Evolutionary conservation across 1,284 basidiomycete species (phyloP), one percentile per base, ranked within the genome.

Genomic region (Ustilago hordei): DNA sequence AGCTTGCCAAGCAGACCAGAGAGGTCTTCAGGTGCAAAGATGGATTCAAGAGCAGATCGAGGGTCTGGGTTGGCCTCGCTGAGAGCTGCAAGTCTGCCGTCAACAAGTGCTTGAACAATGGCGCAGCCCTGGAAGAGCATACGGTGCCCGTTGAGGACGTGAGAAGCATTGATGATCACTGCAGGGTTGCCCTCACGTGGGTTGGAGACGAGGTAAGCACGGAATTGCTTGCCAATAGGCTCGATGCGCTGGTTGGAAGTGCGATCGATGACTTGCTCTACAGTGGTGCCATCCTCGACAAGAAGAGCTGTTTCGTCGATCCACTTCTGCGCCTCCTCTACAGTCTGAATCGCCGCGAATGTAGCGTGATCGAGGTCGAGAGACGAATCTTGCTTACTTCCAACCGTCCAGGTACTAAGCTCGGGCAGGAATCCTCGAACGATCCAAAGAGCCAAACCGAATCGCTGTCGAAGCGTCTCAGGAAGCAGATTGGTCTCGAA

Each of bases 91-190:
- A 64, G 17, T 15, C 55, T 50, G 6, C 39, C 58, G 23, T 64
- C 55, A 7, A 67, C 47, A 4, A 64, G 57, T 2, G 65, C 70
- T n/a, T 67, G 54, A 15, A 67, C 13, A 28, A 64, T 61, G 4
- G 57, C 53, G 35, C 54, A 52, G 12, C 41, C 54, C 15, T 73
- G 64, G 15, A 55, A n/a, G 32, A 54, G 34, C 15, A 43, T 28
- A 9, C 60, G 65, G 28, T 73, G 70, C 19, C 70, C 70, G 43
- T 58, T 67, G 54, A 73, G 57, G 8, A 68, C 65, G 43, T 73
- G 70, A 17, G 70, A 73, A 28, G 57, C 64, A 31, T 73, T 59
- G n/a, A 64, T n/a, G n/a, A 73, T 48, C 0, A 73, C 7, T 11
- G 57, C 56, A 7, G 43, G 13, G 8, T 50, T 31, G 1, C 65